A percentile compares a stretch with the other conserved stretches of the same genome.
These are phyloP conservation scores for Metarhizium sp. DNA, from an alignment of 2,329 filamentous ascomycete genomes.

Conservation along the genomic window DNA sequence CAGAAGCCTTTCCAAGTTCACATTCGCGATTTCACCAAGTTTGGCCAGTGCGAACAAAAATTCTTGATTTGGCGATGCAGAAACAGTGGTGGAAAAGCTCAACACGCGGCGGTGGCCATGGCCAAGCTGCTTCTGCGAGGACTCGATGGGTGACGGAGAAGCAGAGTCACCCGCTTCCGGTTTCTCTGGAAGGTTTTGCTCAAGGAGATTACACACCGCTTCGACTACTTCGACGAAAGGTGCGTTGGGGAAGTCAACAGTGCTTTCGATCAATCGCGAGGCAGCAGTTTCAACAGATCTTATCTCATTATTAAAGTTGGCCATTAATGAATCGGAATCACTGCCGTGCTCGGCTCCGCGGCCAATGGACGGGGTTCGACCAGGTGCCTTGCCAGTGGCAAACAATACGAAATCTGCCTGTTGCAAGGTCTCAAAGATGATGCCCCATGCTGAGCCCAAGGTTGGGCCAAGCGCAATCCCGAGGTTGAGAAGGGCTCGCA, in stretches of 20 bases:
- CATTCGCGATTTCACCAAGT: slow-evolving; percentile 60
- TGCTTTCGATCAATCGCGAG: slow-evolving; percentile 81
- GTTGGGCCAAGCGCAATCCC: slow-evolving; percentile 91
- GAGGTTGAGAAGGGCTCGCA: slow-evolving; percentile 85
- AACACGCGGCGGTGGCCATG: slow-evolving; percentile 34
- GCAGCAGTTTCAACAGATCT: slow-evolving; percentile 84
- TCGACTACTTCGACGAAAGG: slow-evolving; percentile 70
- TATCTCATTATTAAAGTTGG: slow-evolving; percentile 71
- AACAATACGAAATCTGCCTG: slow-evolving; percentile 85
- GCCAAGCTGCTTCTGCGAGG: slow-evolving; percentile 26
- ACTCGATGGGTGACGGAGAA: slow-evolving; percentile 13
- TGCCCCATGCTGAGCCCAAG: slow-evolving; percentile 75
- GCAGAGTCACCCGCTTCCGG: slow-evolving; percentile 9
- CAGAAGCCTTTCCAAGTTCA: slow-evolving; percentile 68
- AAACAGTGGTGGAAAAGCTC: slow-evolving; percentile 35
- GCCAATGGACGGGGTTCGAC: slow-evolving; percentile 38
- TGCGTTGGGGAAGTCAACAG: slow-evolving; percentile 76
- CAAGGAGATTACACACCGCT: slow-evolving; percentile 65
- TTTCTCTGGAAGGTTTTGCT: slow-evolving; percentile 21
- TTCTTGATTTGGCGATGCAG: slow-evolving; percentile 47
- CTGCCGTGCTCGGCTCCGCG: slow-evolving; percentile 36
- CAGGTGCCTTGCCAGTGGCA: slow-evolving; percentile 46
- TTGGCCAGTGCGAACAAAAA: slow-evolving; percentile 63
- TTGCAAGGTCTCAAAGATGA: slow-evolving; percentile 84
- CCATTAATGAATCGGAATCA: slow-evolving; percentile 41